A percentile compares a stretch with the other conserved stretches of the same genome.
Evolutionary conservation across 2,329 filamentous ascomycete genomes (phyloP).

Genomic region (Arachnopeziza araneosa): DNA sequence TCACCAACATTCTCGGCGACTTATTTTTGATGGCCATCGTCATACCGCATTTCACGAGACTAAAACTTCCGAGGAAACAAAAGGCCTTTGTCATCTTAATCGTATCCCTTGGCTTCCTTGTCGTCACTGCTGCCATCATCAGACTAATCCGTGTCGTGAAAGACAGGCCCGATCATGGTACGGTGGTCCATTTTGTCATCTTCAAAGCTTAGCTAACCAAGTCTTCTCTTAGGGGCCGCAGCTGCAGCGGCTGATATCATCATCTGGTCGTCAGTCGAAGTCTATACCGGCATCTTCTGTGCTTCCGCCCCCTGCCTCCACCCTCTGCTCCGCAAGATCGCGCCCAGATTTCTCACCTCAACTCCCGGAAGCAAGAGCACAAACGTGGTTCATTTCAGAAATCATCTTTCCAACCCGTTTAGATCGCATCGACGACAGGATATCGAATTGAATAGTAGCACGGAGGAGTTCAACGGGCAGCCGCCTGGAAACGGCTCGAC

Average conservation of each 20-base stretch:
- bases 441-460: background rate
- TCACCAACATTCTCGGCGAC: slow-evolving; percentile 14
- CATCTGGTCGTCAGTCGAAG: slow-evolving; percentile 17
- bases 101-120: slow-evolving; percentile 13
- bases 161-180: background rate
- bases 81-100: slow-evolving; percentile 13
- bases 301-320: slow-evolving; percentile 15
- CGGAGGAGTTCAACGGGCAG: background rate
- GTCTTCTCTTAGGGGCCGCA: background rate
- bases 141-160: slow-evolving; percentile 5
- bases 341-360: slow-evolving; percentile 3
- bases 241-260: slow-evolving; percentile 12
- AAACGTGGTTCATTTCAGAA: background rate
- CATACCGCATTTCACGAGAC: slow-evolving; percentile 14
- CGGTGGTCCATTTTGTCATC: background rate
- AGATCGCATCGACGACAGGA: background rate
- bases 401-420: background rate
- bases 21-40: slow-evolving; percentile 16
- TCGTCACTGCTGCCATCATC: slow-evolving; percentile 12
- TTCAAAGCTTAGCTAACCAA: background rate
- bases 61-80: slow-evolving; percentile 1
- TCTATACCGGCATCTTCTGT: slow-evolving; percentile 15
- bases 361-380: too few species aligned
- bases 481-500: background rate
- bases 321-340: slow-evolving; percentile 13